phyloP scores from a whole-genome alignment of 1,139 yeast genomes.

The Geotrichum carabidarum region DNA sequence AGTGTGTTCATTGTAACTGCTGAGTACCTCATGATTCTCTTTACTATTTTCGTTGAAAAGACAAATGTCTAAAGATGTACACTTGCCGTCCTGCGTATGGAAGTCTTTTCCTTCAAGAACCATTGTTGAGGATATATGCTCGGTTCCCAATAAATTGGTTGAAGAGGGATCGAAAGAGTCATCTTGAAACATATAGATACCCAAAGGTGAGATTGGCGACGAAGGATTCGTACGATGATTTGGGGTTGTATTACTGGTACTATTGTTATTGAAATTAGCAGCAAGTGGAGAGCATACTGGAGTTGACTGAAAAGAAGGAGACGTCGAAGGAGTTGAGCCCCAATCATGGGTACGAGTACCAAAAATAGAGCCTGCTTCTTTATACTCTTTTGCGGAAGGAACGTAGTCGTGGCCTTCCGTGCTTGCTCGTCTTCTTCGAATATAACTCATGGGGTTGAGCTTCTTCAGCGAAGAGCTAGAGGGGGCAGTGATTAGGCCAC shows the following conservation, averaged over 20 bases:
- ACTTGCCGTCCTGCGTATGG: background rate
- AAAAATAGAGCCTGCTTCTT: conserved; percentile 34
- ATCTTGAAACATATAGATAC: background rate
- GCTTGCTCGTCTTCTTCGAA: conserved; percentile 18
- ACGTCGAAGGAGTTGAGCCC: conserved; percentile 25
- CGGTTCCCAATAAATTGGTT: background rate
- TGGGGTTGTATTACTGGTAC: background rate
- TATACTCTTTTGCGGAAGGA: conserved; percentile 21
- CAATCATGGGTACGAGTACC: conserved; percentile 37
- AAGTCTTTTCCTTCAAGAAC: background rate
- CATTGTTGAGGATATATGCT: background rate
- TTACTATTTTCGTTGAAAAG: background rate
- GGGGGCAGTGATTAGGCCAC: background rate
- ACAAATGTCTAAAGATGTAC: background rate
- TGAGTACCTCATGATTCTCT: background rate
- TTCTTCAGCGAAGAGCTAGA: conserved; percentile 26
- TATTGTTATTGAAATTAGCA: background rate
- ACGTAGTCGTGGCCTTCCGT: conserved; percentile 7
- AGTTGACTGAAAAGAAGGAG: conserved; percentile 17
- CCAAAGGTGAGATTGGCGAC: conserved; percentile 1
- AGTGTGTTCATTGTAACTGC: background rate
- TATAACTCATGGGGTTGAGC: conserved; percentile 29
- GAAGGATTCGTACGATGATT: background rate
- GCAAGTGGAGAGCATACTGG: conserved; percentile 11
- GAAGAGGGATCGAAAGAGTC: background rate